Conservation (phyloP, 2,329 filamentous ascomycete species). For the Pseudogymnoascus sp. region DNA sequence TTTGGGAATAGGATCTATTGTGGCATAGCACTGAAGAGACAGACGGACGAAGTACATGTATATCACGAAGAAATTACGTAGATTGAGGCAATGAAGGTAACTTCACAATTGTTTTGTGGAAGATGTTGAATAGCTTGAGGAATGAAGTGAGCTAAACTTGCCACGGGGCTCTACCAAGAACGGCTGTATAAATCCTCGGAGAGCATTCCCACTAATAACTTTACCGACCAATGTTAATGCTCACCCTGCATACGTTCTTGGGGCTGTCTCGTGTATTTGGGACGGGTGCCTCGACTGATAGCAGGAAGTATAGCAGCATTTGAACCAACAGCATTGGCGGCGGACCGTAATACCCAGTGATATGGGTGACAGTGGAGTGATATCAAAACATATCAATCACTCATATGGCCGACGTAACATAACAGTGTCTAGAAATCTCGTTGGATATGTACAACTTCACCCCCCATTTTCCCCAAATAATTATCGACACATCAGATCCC, state of each 20-base stretch:
- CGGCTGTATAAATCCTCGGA: background rate
- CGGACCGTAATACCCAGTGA: no score
- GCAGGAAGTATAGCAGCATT: background rate
- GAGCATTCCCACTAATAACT: background rate
- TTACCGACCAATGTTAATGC: no score
- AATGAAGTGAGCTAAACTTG: background rate
- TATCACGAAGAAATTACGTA: background rate
- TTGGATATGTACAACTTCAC: slow-evolving; percentile 8
- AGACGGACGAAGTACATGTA: background rate
- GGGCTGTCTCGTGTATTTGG: background rate
- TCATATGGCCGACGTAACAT: background rate
- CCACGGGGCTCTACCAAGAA: background rate
- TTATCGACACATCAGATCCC: slow-evolving; percentile 7
- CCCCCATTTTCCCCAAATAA: background rate
- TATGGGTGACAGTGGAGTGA: background rate
- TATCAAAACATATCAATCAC: background rate
- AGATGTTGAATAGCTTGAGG: background rate
- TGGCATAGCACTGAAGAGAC: background rate
- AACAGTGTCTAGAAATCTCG: slow-evolving; percentile 1
- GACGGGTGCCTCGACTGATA: background rate
- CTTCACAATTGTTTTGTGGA: background rate
- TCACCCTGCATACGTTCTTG: background rate
- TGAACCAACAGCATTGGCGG: background rate
- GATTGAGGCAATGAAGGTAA: background rate
- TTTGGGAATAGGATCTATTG: background rate